Conservation (phyloP, 306 rosid genomes). For the Comarum palustre region DNA sequence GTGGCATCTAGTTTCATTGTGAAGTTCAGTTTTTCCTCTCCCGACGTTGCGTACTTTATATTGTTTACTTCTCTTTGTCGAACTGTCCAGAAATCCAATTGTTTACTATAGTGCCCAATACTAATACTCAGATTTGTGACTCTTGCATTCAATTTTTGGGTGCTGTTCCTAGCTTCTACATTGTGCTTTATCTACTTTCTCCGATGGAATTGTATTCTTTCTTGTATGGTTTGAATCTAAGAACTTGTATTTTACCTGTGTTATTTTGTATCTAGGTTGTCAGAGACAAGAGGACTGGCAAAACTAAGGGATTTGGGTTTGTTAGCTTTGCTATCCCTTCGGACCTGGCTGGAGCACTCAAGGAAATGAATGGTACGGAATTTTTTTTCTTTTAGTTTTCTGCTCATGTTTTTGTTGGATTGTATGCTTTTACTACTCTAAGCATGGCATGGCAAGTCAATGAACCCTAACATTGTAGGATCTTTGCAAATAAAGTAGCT, state of each 20-base stretch:
- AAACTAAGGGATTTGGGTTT: slow-evolving; percentile 97
- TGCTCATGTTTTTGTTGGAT: neutral
- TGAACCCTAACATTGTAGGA: neutral
- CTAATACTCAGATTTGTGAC: neutral
- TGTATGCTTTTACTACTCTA: neutral
- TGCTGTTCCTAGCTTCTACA: neutral
- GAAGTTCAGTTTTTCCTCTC: neutral
- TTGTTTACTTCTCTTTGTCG: no score
- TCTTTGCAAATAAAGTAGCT: neutral
- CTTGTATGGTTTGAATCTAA: neutral
- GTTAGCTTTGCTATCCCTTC: slow-evolving; percentile 86
- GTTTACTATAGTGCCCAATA: neutral
- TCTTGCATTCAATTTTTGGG: neutral
- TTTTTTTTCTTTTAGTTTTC: neutral
- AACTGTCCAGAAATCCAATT: neutral
- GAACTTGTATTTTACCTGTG: slow-evolving; percentile 8
- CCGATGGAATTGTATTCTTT: neutral
- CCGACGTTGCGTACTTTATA: neutral
- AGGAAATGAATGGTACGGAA: slow-evolving; percentile 83
- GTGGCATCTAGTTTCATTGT: neutral
- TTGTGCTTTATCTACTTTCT: neutral
- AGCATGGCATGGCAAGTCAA: neutral
- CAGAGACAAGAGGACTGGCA: slow-evolving; percentile 93
- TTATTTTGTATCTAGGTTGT: slow-evolving; percentile 59
- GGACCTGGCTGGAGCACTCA: slow-evolving; percentile 83